Evolutionary conservation across 2,329 filamentous ascomycete genomes (phyloP).

Genomic region (Pestalotiopsis sp.): DNA sequence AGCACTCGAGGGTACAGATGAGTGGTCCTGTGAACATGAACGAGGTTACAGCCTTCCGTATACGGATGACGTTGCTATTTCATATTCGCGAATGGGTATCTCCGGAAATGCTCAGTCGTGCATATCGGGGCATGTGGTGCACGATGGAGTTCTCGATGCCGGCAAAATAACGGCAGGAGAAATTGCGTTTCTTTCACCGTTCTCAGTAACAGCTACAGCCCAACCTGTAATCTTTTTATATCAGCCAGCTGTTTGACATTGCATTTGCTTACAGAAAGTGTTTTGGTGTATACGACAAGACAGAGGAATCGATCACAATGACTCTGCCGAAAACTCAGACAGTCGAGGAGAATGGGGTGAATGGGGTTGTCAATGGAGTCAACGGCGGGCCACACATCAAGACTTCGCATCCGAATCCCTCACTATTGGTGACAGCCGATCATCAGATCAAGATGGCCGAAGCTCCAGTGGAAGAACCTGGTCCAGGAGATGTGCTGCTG

Average conservation of each 20-base stretch:
- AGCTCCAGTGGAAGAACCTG: conserved; percentile 57
- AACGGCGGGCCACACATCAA: not conserved
- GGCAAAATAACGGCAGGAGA: not conserved
- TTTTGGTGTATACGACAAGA: not conserved
- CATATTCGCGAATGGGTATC: not conserved
- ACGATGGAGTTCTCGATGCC: not conserved
- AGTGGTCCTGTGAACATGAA: not conserved
- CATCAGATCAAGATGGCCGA: conserved; percentile 59
- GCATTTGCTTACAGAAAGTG: not conserved
- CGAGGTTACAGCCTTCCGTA: conserved; percentile 2
- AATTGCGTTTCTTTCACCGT: not conserved
- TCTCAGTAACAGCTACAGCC: not conserved
- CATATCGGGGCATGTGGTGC: not conserved
- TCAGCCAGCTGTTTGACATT: not conserved
- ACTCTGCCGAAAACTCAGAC: not conserved
- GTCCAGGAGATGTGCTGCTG: conserved; percentile 56
- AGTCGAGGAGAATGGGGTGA: not conserved
- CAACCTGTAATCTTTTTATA: not conserved
- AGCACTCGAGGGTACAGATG: not conserved
- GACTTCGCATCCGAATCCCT: conserved; percentile 44
- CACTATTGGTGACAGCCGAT: conserved; percentile 61
- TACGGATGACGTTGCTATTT: not conserved
- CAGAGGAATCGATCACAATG: not conserved
- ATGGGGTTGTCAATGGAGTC: not conserved
- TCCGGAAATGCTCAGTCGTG: not conserved